Evolutionary conservation across 2,329 filamentous ascomycete species (phyloP), one percentile per base, ranked within the genome.

Genomic region (Aspergillus sp.): DNA sequence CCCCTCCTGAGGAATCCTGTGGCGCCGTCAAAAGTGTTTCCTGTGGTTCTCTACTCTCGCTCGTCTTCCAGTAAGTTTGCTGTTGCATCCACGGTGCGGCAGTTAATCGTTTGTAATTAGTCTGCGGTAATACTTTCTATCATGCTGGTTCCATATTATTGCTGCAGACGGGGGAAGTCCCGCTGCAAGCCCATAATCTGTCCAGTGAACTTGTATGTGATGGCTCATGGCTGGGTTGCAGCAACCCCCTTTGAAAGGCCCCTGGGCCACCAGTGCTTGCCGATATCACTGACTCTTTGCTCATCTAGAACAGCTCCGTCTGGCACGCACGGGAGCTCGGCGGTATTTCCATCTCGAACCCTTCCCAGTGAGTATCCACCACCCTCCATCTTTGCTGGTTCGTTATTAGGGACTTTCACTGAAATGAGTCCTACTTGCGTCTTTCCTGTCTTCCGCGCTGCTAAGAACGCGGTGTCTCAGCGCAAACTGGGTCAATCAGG

Each of bases 101-200:
- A 45, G 8, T 22, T n/a, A 15, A 42, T 39, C 20, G 20, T 51
- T 5, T 39, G 13, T 17, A 9, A 24, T 24, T 42, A 62, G 60
- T 60, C 39, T 62, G 60, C 20, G 58, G 58, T 3, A 60, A 62
- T 57, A 62, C 60, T 12, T 62, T 62, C 26, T 61, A 61, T 36
- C 60, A 62, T 58, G 30, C 60, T 8, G 61, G 61, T 2, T 63
- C 38, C 17, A 63, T 63, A 15, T 49, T 63, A 22, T 58, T 63
- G n/a, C 36, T 61, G 8, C 61, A 61, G n/a, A 24, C 22, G 22
- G 22, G 22, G 22, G 22, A 24, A 7, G 22, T 24, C 7, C 22
- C 22, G 7, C 22, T 24, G 22, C 22, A 24, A 7, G 22, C 22
- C 22, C 5, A 24, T 7, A 24, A 24, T 24, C 5, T 24, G 7